Base-by-base conservation (phyloP, 116 monocot genomes). In the Cymodocea nodosa region DNA sequence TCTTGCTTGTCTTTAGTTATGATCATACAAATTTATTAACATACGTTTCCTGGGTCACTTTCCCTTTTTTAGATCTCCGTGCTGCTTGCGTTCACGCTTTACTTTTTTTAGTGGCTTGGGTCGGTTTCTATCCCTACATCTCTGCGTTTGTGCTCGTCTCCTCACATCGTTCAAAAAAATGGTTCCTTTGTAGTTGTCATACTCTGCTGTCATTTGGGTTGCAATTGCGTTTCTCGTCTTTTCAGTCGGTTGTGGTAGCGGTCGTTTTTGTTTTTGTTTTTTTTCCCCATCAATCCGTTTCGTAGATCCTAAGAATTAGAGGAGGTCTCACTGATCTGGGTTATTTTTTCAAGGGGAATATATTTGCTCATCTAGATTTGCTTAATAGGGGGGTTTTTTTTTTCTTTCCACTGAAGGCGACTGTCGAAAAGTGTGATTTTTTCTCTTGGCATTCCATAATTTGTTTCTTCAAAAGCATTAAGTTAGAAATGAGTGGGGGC, bases 401-500 rank as follows among this genome's bases (percentile, higher is more conserved):
- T 44, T 44, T 44, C 9, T 7, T 12, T 7, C 12, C 7, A 44
- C 12, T 44, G 44, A 64, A 65, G 51, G 22, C 20, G 23, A 6
- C 5, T 22, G 18, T 44, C 19, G 39, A 6, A 40, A 19, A 3
- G 30, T 30, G 30, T 30, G 30, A 12, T 34, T 30, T n/a, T 19
- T 39, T 6, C 2, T n/a, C 35, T 16, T 50, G 35, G 16, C 48
- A 50, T 51, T 65, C 50, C 50, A 25, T 50, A 20, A 0, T 50
- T 50, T 44, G 44, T 50, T 24, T 62, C 44, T 34, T 11, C 17
- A 18, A 40, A 62, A 15, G 37, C 9, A 62, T 55, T 35, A 16
- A 24, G 56, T 23, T 69, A n/a, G 58, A 56, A 49, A 72, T 72
- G 72, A 56, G 18, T 64, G 72, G 54, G 48, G 48, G 63, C 23